Conservation (phyloP, 495 filamentous ascomycete species). For the Xylaria palmicola region DNA sequence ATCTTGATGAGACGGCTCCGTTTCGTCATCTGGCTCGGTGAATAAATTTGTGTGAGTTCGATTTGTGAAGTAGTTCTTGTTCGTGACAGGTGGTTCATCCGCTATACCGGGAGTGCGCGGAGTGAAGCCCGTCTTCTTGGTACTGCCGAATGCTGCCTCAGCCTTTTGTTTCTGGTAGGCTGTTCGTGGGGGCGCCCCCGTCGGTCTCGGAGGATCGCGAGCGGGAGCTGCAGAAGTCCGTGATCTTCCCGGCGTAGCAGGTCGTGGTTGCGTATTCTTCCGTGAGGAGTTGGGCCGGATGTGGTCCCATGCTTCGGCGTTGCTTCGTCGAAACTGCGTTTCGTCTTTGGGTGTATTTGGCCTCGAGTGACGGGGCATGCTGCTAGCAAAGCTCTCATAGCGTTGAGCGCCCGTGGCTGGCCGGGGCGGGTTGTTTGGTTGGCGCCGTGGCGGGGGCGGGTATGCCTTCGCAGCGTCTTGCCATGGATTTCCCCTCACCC, state of each 20-base stretch:
- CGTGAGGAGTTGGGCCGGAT: constrained; percentile 25
- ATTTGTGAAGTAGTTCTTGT: constrained; percentile 44
- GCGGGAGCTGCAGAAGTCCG: constrained; percentile 27
- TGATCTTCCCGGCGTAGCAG: constrained; percentile 2
- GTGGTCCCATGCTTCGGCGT: constrained; percentile 31
- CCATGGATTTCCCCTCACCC: constrained; percentile 54
- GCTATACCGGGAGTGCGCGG: constrained; percentile 39
- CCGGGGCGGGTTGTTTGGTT: constrained; percentile 35
- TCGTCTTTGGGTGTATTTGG: constrained; percentile 22
- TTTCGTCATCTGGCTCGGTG: constrained; percentile 39
- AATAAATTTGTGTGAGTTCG: constrained; percentile 32
- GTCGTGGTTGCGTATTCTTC: constrained; percentile 8
- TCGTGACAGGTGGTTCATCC: constrained; percentile 45
- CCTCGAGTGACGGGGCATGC: constrained; percentile 42
- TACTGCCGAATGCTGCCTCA: constrained; percentile 46
- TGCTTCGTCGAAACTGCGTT: constrained; percentile 21
- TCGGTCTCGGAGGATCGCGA: constrained; percentile 13
- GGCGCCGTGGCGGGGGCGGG: constrained; percentile 46
- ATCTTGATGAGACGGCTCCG: constrained; percentile 3
- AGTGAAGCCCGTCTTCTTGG: constrained; percentile 34
- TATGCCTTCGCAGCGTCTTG: constrained; percentile 44
- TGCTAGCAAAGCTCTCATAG: constrained; percentile 50
- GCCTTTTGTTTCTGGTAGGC: constrained; percentile 43
- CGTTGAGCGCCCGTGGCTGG: constrained; percentile 56
- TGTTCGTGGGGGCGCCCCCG: constrained; percentile 31